phyloP scores from a whole-genome alignment of 2,329 filamentous ascomycete species.

The Chalara sp. region DNA sequence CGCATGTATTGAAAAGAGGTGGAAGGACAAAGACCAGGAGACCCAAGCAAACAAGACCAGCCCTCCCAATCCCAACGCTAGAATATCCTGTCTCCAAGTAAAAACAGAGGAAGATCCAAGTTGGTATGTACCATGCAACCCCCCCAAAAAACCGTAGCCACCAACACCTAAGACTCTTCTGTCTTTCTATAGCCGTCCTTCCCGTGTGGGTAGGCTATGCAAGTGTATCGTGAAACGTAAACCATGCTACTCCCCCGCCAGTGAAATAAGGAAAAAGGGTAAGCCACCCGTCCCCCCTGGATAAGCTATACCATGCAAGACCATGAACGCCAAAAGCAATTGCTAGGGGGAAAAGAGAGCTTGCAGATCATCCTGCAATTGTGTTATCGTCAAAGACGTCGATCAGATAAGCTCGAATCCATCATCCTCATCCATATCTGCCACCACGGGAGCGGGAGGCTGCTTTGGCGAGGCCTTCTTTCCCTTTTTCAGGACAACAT shows the following conservation, averaged over 20 bases:
- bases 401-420: conserved; percentile 27
- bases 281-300: not conserved
- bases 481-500: conserved; percentile 12
- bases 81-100: no score
- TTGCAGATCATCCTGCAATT: not conserved
- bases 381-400: not conserved
- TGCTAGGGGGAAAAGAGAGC: not conserved
- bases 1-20: no score
- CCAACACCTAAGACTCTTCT: not conserved
- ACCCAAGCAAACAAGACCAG: no score
- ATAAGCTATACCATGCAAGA: not conserved
- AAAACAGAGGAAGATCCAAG: not conserved
- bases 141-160: not conserved
- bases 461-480: conserved; percentile 23
- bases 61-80: no score
- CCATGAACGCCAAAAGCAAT: not conserved
- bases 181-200: conserved; percentile 2
- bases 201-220: conserved; percentile 2
- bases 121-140: not conserved
- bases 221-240: not conserved
- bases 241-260: not conserved
- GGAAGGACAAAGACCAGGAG: no score
- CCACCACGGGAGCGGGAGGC: conserved; percentile 13
- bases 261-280: not conserved
- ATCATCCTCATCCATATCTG: conserved; percentile 21